These are phyloP conservation scores for Monosporascus sp. DNA, from an alignment of 2,329 filamentous ascomycete genomes.

Conservation along the genomic window DNA sequence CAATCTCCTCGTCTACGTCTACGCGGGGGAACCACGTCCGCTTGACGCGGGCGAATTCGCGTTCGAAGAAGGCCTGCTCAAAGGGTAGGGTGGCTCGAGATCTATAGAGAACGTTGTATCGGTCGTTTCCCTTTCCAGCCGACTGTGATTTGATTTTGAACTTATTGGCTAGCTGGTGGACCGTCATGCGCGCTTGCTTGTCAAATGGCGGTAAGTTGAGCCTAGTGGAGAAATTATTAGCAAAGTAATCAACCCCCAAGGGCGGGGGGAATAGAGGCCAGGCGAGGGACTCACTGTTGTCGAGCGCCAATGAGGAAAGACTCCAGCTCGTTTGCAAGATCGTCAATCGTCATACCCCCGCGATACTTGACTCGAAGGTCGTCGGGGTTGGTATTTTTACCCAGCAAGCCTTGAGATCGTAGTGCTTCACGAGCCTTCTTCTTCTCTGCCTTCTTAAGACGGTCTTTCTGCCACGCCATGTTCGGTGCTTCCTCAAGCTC, in stretches of 20 bases:
- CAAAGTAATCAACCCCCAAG: no score
- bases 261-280: not conserved
- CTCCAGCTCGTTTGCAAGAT: slow-evolving; percentile 68
- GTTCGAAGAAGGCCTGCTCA: slow-evolving; percentile 49
- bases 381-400: slow-evolving; percentile 48
- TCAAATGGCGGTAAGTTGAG: slow-evolving; percentile 80
- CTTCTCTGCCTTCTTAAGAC: slow-evolving; percentile 63
- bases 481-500: slow-evolving; percentile 59
- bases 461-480: slow-evolving; percentile 59
- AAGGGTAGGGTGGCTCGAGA: slow-evolving; percentile 61
- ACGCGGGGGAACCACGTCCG: slow-evolving; percentile 52
- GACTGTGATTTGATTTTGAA: slow-evolving; percentile 83
- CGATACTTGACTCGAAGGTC: slow-evolving; percentile 67
- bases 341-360: slow-evolving; percentile 62
- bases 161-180: slow-evolving; percentile 72
- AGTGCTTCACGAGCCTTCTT: slow-evolving; percentile 67
- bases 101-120: slow-evolving; percentile 74
- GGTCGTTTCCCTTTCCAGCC: slow-evolving; percentile 62
- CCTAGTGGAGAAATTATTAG: slow-evolving; percentile 33
- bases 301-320: slow-evolving; percentile 60
- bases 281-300: slow-evolving; percentile 48
- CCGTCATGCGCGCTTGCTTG: slow-evolving; percentile 65
- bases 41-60: slow-evolving; percentile 38
- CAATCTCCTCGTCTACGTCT: slow-evolving; percentile 31
- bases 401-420: slow-evolving; percentile 60